Conservation (phyloP, 2,329 filamentous ascomycete genomes). For the Scleromitrula shiraiana region DNA sequence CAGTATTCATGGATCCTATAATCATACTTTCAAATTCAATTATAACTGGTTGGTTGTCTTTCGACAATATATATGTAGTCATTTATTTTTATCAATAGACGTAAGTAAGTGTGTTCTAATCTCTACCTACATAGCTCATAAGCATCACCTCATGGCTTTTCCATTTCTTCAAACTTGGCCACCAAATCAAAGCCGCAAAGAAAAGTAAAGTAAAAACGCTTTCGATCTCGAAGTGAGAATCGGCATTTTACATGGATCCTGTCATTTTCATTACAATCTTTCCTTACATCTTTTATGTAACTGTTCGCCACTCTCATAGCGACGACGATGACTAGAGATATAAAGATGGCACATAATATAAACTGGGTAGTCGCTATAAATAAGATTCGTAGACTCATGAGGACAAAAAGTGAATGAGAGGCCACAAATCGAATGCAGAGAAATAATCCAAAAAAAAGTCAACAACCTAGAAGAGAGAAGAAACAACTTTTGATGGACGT, state of each 20-base stretch:
- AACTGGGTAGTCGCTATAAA: slow-evolving; percentile 33
- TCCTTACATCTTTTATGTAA: slow-evolving; percentile 15
- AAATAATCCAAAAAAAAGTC: slow-evolving; percentile 22
- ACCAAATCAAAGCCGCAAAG: background rate
- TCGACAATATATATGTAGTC: no score
- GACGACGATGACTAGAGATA: slow-evolving; percentile 12
- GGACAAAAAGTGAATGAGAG: slow-evolving; percentile 23
- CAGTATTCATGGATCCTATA: no score
- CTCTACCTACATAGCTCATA: no score
- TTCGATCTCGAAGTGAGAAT: background rate
- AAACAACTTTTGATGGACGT: slow-evolving; percentile 28
- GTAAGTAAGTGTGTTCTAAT: no score
- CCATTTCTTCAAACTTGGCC: background rate
- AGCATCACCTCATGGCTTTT: background rate
- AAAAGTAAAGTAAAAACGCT: no score
- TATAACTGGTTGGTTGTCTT: no score
- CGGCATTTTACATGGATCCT: slow-evolving; percentile 1
- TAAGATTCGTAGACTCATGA: slow-evolving; percentile 33
- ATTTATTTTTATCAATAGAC: no score
- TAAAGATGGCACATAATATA: slow-evolving; percentile 21
- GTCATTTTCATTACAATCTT: slow-evolving; percentile 13
- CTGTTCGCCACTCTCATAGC: slow-evolving; percentile 12
- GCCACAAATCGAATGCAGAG: slow-evolving; percentile 23
- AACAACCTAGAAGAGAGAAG: slow-evolving; percentile 28
- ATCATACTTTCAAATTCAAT: no score